These are phyloP conservation scores for Gnomoniopsis smithogilvyi DNA, from an alignment of 2,329 filamentous ascomycete genomes.

Conservation along the genomic window DNA sequence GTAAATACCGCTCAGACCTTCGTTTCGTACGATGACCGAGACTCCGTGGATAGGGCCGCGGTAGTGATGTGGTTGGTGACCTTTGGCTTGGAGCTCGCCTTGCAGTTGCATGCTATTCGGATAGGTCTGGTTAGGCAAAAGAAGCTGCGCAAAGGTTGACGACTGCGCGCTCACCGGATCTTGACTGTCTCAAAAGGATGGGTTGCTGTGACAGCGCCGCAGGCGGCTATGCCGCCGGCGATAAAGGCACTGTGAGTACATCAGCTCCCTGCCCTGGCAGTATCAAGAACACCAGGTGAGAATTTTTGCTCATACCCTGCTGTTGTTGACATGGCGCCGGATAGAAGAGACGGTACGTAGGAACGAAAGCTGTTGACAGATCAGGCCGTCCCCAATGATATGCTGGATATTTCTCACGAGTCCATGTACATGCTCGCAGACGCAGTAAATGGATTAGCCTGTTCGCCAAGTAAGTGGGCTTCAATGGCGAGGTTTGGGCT, in stretches of 20 bases:
- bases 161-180: conserved; percentile 67
- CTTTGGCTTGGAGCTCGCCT: conserved; percentile 87
- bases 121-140: neutral
- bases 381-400: too few species aligned
- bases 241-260: conserved; percentile 69
- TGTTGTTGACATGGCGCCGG: conserved; percentile 48
- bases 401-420: too few species aligned
- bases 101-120: conserved; percentile 80
- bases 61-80: conserved; percentile 83
- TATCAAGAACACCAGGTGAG: neutral
- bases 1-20: conserved; percentile 81
- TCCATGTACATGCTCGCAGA: too few species aligned
- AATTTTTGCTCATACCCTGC: conserved; percentile 32
- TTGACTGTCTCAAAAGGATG: conserved; percentile 99
- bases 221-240: conserved; percentile 93
- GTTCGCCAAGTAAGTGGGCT: too few species aligned
- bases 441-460: too few species aligned
- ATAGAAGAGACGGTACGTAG: neutral
- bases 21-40: conserved; percentile 83
- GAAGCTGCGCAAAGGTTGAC: neutral
- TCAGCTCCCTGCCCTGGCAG: conserved; percentile 17
- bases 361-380: neutral
- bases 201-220: conserved; percentile 94
- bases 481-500: too few species aligned
- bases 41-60: conserved; percentile 89